A percentile compares a stretch with the other conserved stretches of the same genome.
phyloP scores from a whole-genome alignment of 331 rosid species.

The Phaseolus coccineus region DNA sequence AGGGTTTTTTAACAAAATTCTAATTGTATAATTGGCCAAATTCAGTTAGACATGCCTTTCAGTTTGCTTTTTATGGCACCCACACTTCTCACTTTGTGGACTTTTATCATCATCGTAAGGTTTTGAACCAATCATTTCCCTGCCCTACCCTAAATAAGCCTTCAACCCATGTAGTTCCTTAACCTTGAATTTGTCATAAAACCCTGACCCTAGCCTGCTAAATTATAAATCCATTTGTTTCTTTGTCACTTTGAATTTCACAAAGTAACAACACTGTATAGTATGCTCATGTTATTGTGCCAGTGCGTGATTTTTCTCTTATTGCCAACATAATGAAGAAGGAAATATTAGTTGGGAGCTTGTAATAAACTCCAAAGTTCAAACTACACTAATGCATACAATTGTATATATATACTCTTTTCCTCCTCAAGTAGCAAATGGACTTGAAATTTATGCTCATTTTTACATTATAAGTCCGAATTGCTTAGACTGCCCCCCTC shows the following conservation, averaged over 20 bases:
- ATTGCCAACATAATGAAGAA: neutral
- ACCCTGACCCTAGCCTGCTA: conserved; percentile 2
- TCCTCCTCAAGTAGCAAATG: neutral
- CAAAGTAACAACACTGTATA: neutral
- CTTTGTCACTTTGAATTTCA: neutral
- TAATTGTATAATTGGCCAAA: conserved; percentile 6
- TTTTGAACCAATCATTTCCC: neutral
- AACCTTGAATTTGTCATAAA: neutral
- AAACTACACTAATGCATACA: conserved; percentile 3
- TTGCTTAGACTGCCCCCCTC: neutral
- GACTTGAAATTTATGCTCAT: conserved; percentile 2
- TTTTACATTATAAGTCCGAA: neutral
- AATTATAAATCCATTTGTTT: conserved; percentile 1
- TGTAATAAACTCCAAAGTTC: neutral
- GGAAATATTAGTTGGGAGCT: conserved; percentile 11
- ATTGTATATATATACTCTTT: neutral
- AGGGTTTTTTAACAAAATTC: conserved; percentile 28
- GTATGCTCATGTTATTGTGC: neutral
- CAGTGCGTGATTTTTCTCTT: conserved; percentile 3
- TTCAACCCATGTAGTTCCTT: conserved; percentile 2
- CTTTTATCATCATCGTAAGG: neutral
- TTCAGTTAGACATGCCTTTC: neutral
- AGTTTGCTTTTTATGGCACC: neutral
- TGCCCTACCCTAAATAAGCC: neutral
- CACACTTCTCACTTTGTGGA: neutral